Conservation (phyloP, 345 rosid species). For the Dipteronia dyeriana region DNA sequence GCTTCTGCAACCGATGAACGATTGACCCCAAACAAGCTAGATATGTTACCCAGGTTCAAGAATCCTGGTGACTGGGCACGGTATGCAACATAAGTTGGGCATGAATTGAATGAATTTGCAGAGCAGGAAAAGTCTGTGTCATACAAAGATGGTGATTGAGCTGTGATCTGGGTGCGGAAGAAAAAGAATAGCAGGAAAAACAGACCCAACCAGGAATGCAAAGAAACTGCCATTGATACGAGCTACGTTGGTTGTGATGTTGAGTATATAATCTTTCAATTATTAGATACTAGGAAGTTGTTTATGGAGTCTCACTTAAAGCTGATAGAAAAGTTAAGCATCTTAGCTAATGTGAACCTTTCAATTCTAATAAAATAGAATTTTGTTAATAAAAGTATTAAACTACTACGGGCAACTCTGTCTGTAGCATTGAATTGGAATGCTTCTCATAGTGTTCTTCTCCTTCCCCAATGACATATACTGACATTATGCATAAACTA, state of each 20-base stretch:
- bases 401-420: conserved; percentile 21
- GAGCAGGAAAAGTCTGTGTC: conserved; percentile 46
- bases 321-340: conserved; percentile 29
- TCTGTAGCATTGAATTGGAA: conserved; percentile 32
- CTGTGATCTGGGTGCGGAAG: conserved; percentile 19
- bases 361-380: conserved; percentile 14
- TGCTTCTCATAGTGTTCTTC: conserved; percentile 17
- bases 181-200: conserved; percentile 27
- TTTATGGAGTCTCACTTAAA: conserved; percentile 3
- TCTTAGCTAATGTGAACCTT: conserved; percentile 20
- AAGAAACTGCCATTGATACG: conserved; percentile 38
- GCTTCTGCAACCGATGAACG: conserved; percentile 37
- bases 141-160: conserved; percentile 28
- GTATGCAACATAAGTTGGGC: conserved; percentile 45
- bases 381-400: conserved; percentile 16
- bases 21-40: conserved; percentile 47
- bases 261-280: conserved; percentile 4
- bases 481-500: not conserved
- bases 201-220: conserved; percentile 18
- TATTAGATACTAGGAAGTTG: conserved; percentile 14
- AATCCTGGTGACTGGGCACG: conserved; percentile 38
- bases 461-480: not conserved
- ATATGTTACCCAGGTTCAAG: conserved; percentile 48
- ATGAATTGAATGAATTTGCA: conserved; percentile 19
- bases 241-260: conserved; percentile 10